Evolutionary conservation across 2,329 filamentous ascomycete genomes (phyloP).

Genomic region (Phyllosticta citribraziliensis): DNA sequence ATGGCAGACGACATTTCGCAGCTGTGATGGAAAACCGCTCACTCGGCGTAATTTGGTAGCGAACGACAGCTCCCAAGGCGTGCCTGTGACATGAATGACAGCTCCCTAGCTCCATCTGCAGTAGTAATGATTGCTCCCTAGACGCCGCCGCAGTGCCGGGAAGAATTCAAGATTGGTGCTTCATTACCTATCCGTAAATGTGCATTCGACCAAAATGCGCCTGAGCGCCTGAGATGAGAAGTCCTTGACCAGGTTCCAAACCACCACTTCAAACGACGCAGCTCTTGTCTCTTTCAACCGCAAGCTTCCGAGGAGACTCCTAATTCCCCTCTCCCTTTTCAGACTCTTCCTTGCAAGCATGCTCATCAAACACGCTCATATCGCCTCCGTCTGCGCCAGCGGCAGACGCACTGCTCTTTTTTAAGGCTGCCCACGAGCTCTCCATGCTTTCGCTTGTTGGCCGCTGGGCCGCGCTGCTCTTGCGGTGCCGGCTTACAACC

Average conservation of each 20-base stretch:
- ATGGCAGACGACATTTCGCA: too few species aligned
- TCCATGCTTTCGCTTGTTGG: background rate
- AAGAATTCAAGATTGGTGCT: background rate
- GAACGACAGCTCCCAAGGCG: too few species aligned
- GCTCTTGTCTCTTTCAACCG: background rate
- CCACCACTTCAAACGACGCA: background rate
- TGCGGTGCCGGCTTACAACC: constrained; percentile 44
- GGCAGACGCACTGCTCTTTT: background rate
- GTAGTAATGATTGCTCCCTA: too few species aligned
- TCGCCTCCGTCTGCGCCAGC: constrained; percentile 3
- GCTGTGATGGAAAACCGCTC: too few species aligned
- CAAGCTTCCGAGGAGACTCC: background rate
- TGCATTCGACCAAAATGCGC: background rate
- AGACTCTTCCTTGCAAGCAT: constrained; percentile 1
- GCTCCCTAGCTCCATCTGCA: too few species aligned
- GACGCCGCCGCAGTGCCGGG: too few species aligned
- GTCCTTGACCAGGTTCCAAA: background rate
- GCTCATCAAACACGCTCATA: constrained; percentile 6
- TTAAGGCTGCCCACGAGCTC: constrained; percentile 2
- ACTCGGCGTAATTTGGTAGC: too few species aligned
- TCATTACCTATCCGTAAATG: background rate
- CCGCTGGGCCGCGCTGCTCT: constrained; percentile 17
- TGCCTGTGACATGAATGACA: too few species aligned
- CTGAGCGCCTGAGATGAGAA: background rate
- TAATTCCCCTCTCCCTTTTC: background rate